A percentile compares a stretch with the other conserved stretches of the same genome.
These are phyloP conservation scores for Inga leiocalycina DNA, from an alignment of 306 rosid genomes.

Conservation along the genomic window DNA sequence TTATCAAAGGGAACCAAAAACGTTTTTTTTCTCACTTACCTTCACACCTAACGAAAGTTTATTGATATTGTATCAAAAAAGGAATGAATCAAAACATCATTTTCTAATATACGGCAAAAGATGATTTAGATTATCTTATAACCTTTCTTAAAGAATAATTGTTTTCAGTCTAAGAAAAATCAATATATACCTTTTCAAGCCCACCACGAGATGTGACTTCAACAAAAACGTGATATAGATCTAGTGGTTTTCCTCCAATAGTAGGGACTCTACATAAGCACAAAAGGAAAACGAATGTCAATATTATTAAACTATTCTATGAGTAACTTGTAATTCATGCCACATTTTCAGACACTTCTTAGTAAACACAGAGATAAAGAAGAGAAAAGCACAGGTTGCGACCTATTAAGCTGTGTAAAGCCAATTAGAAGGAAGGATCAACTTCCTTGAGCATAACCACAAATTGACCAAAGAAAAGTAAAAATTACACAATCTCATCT, in stretches of 20 bases:
- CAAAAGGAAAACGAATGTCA: constrained; percentile 21
- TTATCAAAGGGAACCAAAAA: constrained; percentile 15
- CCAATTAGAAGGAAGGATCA: constrained; percentile 9
- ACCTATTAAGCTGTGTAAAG: not conserved
- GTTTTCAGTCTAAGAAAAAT: not conserved
- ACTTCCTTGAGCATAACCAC: not conserved
- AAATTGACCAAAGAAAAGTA: not conserved
- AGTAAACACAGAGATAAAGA: constrained; percentile 10
- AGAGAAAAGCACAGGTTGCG: constrained; percentile 10
- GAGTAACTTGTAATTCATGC: constrained; percentile 12
- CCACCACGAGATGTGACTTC: constrained; percentile 91
- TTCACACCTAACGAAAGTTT: constrained; percentile 17
- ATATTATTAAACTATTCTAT: constrained; percentile 11
- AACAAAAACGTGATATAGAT: constrained; percentile 70
- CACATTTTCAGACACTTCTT: constrained; percentile 22
- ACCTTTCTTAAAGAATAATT: not conserved
- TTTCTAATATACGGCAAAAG: constrained; percentile 19
- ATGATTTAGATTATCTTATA: not conserved
- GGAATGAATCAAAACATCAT: not conserved
- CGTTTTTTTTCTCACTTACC: not conserved
- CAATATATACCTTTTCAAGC: constrained; percentile 65
- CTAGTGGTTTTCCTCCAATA: constrained; percentile 75
- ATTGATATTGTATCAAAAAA: constrained; percentile 1
- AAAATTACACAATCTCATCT: constrained; percentile 10
- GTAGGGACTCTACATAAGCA: constrained; percentile 62